These are phyloP conservation scores for Kuraishia capsulata DNA, from an alignment of 805 yeast genomes.

Conservation along the genomic window DNA sequence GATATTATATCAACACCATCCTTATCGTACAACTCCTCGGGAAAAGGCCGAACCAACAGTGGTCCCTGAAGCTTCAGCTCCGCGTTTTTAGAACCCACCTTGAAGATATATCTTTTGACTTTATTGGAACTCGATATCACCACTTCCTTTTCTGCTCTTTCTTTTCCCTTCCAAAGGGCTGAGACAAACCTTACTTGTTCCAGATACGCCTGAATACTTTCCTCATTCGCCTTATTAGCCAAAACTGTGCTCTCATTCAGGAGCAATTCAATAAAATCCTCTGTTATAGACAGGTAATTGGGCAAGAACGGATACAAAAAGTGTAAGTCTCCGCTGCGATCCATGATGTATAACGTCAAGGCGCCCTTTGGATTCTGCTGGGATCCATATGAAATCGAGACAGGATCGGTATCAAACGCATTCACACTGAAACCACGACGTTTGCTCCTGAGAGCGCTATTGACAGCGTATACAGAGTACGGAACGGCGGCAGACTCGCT, in stretches of 20 bases:
- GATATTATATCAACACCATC: slow-evolving; percentile 27
- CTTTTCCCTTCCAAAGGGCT: slow-evolving; percentile 8
- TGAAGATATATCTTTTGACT: not conserved
- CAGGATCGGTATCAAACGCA: slow-evolving; percentile 19
- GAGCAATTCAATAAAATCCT: slow-evolving; percentile 18
- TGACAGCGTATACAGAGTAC: not conserved
- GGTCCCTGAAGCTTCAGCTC: slow-evolving; percentile 39
- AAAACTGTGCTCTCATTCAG: slow-evolving; percentile 23
- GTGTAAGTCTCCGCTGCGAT: slow-evolving; percentile 50
- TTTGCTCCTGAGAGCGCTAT: not conserved
- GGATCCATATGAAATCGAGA: slow-evolving; percentile 38
- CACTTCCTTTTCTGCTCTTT: slow-evolving; percentile 5
- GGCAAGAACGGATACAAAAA: slow-evolving; percentile 62
- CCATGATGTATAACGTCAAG: slow-evolving; percentile 43
- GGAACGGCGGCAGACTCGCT: slow-evolving; percentile 17
- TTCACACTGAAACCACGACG: not conserved
- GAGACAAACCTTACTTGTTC: slow-evolving; percentile 15
- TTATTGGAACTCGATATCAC: not conserved
- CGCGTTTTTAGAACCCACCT: not conserved
- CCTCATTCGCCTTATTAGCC: not conserved
- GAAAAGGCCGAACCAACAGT: slow-evolving; percentile 42
- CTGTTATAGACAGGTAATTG: slow-evolving; percentile 25
- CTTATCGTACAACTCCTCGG: slow-evolving; percentile 39
- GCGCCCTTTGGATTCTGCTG: slow-evolving; percentile 26
- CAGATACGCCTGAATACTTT: not conserved